phyloP scores from a whole-genome alignment of 352 stramenopile genomes.

The Phytophthora tubulina region DNA sequence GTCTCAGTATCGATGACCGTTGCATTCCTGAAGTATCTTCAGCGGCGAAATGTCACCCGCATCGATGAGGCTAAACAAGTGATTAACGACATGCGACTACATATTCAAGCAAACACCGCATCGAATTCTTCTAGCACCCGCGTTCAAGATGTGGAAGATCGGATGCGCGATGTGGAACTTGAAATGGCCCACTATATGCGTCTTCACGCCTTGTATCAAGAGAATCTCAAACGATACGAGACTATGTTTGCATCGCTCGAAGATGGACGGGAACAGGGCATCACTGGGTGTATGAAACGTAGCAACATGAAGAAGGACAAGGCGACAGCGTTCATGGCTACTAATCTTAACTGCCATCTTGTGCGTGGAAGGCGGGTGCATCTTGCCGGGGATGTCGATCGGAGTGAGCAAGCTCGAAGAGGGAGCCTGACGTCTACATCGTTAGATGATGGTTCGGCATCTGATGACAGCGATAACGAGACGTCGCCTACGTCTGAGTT shows the following conservation, averaged over 20 bases:
- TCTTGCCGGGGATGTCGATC: conserved; percentile 49
- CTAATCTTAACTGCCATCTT: conserved; percentile 87
- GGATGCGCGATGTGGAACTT: conserved; percentile 59
- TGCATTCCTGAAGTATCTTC: conserved; percentile 82
- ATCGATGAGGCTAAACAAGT: conserved; percentile 66
- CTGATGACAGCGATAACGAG: conserved; percentile 55
- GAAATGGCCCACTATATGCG: conserved; percentile 71
- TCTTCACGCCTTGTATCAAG: conserved; percentile 68
- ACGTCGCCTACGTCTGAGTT: conserved; percentile 48
- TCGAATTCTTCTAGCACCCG: conserved; percentile 23
- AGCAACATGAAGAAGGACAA: conserved; percentile 91
- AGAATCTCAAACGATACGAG: conserved; percentile 77
- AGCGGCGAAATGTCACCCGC: conserved; percentile 68
- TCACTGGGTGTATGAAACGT: conserved; percentile 86
- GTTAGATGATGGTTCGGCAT: conserved; percentile 40
- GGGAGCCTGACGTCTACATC: conserved; percentile 44
- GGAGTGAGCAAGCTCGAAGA: conserved; percentile 33
- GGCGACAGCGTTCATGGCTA: conserved; percentile 86
- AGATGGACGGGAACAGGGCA: conserved; percentile 81
- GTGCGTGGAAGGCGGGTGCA: conserved; percentile 70
- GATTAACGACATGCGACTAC: conserved; percentile 69
- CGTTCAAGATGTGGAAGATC: conserved; percentile 46
- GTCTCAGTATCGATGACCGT: conserved; percentile 85
- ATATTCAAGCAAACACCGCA: conserved; percentile 43
- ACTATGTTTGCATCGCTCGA: conserved; percentile 75